phyloP scores from a whole-genome alignment of 345 rosid genomes.

The Gossypium mustelinum region DNA sequence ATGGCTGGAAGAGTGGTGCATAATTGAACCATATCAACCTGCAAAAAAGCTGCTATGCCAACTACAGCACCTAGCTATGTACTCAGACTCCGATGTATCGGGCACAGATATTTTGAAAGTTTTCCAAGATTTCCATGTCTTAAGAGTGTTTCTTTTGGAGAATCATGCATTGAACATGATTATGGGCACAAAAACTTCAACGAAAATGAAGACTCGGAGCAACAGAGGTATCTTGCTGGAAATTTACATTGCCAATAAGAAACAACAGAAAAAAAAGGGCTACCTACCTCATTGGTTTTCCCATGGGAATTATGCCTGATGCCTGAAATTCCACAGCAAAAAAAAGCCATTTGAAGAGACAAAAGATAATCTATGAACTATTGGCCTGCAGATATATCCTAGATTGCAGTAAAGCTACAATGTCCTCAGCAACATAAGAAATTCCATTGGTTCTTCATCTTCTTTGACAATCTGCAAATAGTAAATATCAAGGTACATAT shows the following conservation, averaged over 20 bases:
- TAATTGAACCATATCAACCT: background rate
- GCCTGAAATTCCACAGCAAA: conserved; percentile 16
- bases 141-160: background rate
- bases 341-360: conserved; percentile 19
- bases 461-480: conserved; percentile 63
- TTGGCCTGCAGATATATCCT: conserved; percentile 24
- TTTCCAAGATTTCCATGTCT: background rate
- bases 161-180: background rate
- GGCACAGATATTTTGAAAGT: background rate
- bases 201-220: background rate
- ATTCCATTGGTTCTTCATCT: conserved; percentile 71
- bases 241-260: background rate
- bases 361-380: conserved; percentile 20
- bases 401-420: conserved; percentile 32
- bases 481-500: conserved; percentile 7
- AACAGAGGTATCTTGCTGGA: background rate
- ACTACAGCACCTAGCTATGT: background rate
- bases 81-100: background rate
- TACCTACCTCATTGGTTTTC: conserved; percentile 30
- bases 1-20: background rate
- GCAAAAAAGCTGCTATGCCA: background rate
- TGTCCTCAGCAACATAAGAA: conserved; percentile 50
- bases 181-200: background rate
- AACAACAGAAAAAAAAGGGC: background rate
- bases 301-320: conserved; percentile 18